Evolutionary conservation across 1,139 yeast genomes (phyloP), one percentile per base, ranked within the genome.

Genomic region (Pichia sp.): DNA sequence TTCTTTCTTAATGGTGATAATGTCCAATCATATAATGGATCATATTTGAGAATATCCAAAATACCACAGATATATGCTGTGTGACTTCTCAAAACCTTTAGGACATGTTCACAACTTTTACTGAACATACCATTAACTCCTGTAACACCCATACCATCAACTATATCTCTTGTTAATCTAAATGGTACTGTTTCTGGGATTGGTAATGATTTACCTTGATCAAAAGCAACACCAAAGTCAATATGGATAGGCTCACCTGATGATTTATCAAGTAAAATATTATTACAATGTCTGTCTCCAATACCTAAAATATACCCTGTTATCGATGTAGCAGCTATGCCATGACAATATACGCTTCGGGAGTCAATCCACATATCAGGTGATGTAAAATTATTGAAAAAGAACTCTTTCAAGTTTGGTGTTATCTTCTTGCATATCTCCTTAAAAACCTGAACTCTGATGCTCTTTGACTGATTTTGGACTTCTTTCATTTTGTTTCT

Each of bases 121-220:
- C 77, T 72, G 60, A 87, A 92, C 1, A 82, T 70, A 0, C 97
- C 98, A 50, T 81, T 79, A 0, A 79, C 80, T 0, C 95, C 96
- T 15, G 85, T 77, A 1, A 85, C 72, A 0, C 99, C 98, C 70
- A 94, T 77, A 0, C 96, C 99, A 68, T 90, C 97, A 4, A 90
- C 86, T 22, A 92, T 71, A 63, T 94, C 98, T 53, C 96, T 68
- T 0, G 97, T 88, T 39, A 94, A 69, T 55, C 99, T 69, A 63
- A 94, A 94, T 1, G 99, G 98, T 3, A 94, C 95, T 0, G 86
- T 76, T 59, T 94, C 99, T 0, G 99, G 98, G 18, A 90, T 77
- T 0, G 94, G 85, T 42, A 94, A 69, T 16, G 81, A 66, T 57
- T 79, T 82, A 0, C 98, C 98, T 60, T 85, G 90, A 61, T 94